Base-by-base conservation (phyloP, 2,329 filamentous ascomycete genomes). In the Diaporthe aspalathi region DNA sequence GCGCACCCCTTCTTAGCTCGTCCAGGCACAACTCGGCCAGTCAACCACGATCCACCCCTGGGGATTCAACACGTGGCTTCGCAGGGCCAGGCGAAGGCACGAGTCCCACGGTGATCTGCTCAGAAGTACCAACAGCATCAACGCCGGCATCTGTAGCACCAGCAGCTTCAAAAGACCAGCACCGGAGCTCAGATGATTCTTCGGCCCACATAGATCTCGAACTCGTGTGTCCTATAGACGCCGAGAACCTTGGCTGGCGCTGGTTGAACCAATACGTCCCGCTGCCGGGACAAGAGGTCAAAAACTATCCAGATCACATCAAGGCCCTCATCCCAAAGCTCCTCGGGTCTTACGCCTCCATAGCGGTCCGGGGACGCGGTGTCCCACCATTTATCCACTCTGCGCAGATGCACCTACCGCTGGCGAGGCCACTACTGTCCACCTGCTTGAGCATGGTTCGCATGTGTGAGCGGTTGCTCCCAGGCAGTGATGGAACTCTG, bases 251-350 rank as follows among this genome's bases (percentile, higher is more conserved):
- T 62, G 81, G 79, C 16, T 85, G 84, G 50, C 84, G 85, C 14
- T 88, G 85, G 85, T 76, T 87, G 32, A 82, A 85, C 40, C 76
- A 81, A 1, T 86, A 83, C 45, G 81, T 87, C 6, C 84, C 85
- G 0, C 70, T 83, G 0, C 81, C 83, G 0, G 83, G 81, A 3
- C 84, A 87, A 62, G 78, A 74, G 4, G 69, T 79, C 40, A 87
- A 87, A 70, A 67, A 78, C 0, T 87, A 86, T 68, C 79, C 82
- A 0, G 67, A 78, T 0, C 76, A 73, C 11, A 78, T 85, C 4
- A 79, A 77, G 0, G 73, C 76, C 0, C 85, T 86, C 45, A 81
- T 85, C 11, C 80, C 78, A 54, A 77, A 80, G 4, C 78, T 84
- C 4, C 78, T 87, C 14, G 84, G 83, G 65, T 84, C 85, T 0